Conservation (phyloP, 192 early-diverging fungal species). For the Coemansia sp. region DNA sequence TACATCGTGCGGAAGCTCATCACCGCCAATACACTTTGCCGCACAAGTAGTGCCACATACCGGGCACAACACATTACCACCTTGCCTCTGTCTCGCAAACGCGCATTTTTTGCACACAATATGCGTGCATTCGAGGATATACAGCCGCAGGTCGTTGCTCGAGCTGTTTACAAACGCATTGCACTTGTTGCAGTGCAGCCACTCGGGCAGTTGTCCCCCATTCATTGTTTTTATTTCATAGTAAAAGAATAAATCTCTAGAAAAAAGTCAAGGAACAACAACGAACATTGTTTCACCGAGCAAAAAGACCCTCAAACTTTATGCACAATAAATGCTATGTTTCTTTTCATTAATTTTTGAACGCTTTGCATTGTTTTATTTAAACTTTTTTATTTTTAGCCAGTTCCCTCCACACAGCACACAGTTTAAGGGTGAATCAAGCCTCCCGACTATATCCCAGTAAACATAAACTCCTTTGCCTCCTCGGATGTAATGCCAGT, state of each 20-base stretch:
- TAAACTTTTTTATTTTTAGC: neutral
- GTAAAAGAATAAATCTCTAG: neutral
- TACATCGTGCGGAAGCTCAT: slow-evolving; percentile 21
- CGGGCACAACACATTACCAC: slow-evolving; percentile 12
- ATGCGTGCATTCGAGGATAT: slow-evolving; percentile 45
- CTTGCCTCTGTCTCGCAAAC: neutral
- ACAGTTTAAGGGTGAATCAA: neutral
- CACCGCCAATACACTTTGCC: slow-evolving; percentile 16
- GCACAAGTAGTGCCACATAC: slow-evolving; percentile 36
- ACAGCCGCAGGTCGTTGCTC: neutral
- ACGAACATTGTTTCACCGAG: neutral
- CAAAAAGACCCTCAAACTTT: neutral
- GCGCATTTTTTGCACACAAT: slow-evolving; percentile 30
- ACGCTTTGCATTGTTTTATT: neutral
- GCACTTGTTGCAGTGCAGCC: slow-evolving; percentile 52
- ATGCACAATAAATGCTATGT: slow-evolving; percentile 2
- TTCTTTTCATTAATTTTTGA: neutral
- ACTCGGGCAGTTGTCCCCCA: slow-evolving; percentile 13
- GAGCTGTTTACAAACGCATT: slow-evolving; percentile 17
- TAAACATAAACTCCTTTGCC: slow-evolving; percentile 22
- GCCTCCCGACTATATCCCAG: neutral
- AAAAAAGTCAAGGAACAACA: neutral
- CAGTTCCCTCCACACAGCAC: neutral
- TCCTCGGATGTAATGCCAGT: slow-evolving; percentile 27
- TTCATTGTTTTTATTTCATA: neutral